Evolutionary conservation across 169 alveolate species (phyloP), one percentile per base, ranked within the genome.

Genomic region (Cryptosporidium meleagridis): DNA sequence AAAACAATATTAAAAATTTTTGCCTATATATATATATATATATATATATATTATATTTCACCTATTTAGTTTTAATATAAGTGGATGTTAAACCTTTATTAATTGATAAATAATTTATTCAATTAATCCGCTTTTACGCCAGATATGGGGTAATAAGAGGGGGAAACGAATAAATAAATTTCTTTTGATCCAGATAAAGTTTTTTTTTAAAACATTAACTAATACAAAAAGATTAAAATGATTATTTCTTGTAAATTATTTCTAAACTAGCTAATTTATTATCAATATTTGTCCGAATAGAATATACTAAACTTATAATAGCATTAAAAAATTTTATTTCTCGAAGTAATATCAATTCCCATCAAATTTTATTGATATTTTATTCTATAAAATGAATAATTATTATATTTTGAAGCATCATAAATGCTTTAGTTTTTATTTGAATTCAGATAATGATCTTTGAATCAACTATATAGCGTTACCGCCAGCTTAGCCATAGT

Each of bases 91-190:
- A 35, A 33, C 72, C 72, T 23, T 29, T 65, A 35, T 14, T 65
- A 59, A 59, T 59, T 65, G 18, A 3, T 65, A 31, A 35, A 37
- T n/a, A 39, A 39, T 65, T 23, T 21, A 65, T 65, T 21, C 39
- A 59, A 44, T 39, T 37, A 69, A 39, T 73, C 71, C 71, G 72
- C 59, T 55, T 39, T 73, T 73, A 55, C 51, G 86, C 29, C 48
- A 73, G 70, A 73, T 73, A 73, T 70, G 85, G 85, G 85, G 85
- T 33, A 5, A 65, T 70, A 26, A 70, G 68, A 48, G 68, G 85
- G 85, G 85, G 39, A 55, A 55, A n/a, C 35, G 16, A 55, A 55
- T 55, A 55, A 55, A 16, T 55, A 55, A 55, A 16, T 55, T 23
- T 55, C 3, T 16, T 55, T 55, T 55, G 26, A n/a, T 2, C 67